phyloP scores from a whole-genome alignment of 116 monocot species.

The Iris pallida region DNA sequence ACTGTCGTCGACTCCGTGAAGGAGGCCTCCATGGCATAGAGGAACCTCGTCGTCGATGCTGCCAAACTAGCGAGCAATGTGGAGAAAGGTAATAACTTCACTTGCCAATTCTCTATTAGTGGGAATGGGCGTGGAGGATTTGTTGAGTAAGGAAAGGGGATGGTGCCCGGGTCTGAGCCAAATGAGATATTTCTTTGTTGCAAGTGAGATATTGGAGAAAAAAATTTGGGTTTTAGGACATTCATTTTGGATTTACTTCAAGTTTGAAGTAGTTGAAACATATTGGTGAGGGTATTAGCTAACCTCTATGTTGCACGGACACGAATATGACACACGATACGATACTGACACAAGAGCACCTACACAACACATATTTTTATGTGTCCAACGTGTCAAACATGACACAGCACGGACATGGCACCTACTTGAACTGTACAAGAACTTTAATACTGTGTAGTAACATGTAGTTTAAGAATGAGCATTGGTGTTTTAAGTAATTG shows the following conservation, averaged over 20 bases:
- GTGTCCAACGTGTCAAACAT: too few species aligned
- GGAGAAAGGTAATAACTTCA: conserved; percentile 1
- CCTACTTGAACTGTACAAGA: too few species aligned
- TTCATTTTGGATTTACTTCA: too few species aligned
- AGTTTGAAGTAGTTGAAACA: not conserved
- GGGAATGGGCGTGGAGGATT: conserved; percentile 7
- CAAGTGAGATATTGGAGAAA: not conserved
- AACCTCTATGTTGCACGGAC: too few species aligned
- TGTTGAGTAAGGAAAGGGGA: conserved; percentile 30
- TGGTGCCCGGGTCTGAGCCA: conserved; percentile 53
- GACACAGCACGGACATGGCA: too few species aligned
- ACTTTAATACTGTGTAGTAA: too few species aligned
- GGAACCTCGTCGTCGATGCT: conserved; percentile 23
- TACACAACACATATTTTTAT: too few species aligned
- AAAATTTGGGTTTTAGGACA: too few species aligned
- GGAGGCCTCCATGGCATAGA: conserved; percentile 54
- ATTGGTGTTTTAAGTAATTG: too few species aligned
- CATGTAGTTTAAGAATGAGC: too few species aligned
- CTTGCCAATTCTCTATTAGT: conserved; percentile 45
- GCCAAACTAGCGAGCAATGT: not conserved
- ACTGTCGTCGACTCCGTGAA: conserved; percentile 43
- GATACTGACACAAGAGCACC: not conserved
- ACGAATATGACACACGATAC: not conserved
- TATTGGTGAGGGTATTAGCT: too few species aligned
- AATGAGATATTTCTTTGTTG: conserved; percentile 26